These are phyloP conservation scores for Falciphora oryzae DNA, from an alignment of 2,329 filamentous ascomycete genomes.

Conservation along the genomic window DNA sequence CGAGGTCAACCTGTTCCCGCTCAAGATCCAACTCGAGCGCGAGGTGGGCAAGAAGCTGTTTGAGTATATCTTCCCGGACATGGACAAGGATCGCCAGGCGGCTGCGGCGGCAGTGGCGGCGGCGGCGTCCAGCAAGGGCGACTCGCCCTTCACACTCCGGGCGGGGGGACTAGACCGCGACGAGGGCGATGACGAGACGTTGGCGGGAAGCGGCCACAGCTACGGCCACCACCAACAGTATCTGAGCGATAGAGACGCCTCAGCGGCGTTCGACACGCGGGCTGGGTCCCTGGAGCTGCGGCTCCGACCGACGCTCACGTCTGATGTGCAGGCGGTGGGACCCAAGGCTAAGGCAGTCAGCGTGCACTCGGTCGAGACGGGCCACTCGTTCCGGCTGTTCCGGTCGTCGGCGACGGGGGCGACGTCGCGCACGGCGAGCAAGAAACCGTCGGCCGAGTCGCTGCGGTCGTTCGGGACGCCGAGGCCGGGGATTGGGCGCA, in stretches of 20 bases:
- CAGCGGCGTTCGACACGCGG: constrained; percentile 48
- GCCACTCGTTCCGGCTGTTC: constrained; percentile 48
- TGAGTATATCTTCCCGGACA: constrained; percentile 93
- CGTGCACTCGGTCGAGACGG: constrained; percentile 39
- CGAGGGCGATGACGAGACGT: constrained; percentile 38
- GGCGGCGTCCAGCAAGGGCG: constrained; percentile 15
- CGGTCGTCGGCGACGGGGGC: constrained; percentile 34
- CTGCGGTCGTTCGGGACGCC: constrained; percentile 35
- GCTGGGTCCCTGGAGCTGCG: constrained; percentile 75
- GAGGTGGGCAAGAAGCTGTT: constrained; percentile 91
- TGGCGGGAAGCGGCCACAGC: constrained; percentile 31
- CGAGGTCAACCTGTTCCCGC: constrained; percentile 85
- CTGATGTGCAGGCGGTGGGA: constrained; percentile 33
- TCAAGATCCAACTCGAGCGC: constrained; percentile 89
- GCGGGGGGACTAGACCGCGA: constrained; percentile 29
- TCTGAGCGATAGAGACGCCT: constrained; percentile 32
- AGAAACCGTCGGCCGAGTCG: constrained; percentile 54
- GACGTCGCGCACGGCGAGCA: constrained; percentile 33
- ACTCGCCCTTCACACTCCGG: constrained; percentile 51
- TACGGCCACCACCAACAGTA: not conserved
- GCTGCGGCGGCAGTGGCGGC: constrained; percentile 4
- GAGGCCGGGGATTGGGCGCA: constrained; percentile 39
- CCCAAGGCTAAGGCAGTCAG: constrained; percentile 42
- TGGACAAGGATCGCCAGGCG: constrained; percentile 47
- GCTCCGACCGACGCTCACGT: constrained; percentile 73